Conservation (phyloP, 1,284 basidiomycete genomes). For the Malassezia japonica region DNA sequence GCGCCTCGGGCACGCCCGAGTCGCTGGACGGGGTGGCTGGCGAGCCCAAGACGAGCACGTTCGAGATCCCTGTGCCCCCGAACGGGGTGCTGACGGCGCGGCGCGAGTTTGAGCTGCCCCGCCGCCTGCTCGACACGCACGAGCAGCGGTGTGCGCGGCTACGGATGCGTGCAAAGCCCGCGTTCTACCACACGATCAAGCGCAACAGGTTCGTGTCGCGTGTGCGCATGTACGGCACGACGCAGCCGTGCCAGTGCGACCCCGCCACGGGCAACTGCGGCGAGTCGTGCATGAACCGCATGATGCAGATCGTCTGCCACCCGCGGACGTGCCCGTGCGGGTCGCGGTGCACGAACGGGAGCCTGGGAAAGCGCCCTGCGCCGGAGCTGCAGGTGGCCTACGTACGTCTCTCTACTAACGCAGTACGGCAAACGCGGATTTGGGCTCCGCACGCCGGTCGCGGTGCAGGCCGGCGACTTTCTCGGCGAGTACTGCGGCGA, state of each 20-base stretch:
- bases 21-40: too few species aligned
- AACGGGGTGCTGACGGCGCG: conserved; percentile 21
- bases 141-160: neutral
- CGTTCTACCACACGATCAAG: conserved; percentile 29
- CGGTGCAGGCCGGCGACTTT: conserved; percentile 27
- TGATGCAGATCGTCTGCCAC: conserved; percentile 34
- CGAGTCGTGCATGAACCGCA: conserved; percentile 36
- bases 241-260: conserved; percentile 32
- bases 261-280: conserved; percentile 25
- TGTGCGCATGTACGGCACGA: conserved; percentile 29
- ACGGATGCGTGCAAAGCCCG: conserved; percentile 19
- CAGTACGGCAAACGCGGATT: conserved; percentile 31
- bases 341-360: conserved; percentile 33
- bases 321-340: conserved; percentile 37
- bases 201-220: conserved; percentile 32
- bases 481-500: conserved; percentile 44
- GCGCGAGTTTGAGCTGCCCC: conserved; percentile 27
- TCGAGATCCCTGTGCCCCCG: too few species aligned
- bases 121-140: neutral
- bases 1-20: too few species aligned
- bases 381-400: conserved; percentile 25
- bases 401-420: neutral
- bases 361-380: conserved; percentile 29
- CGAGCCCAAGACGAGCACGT: too few species aligned
- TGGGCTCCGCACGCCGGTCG: conserved; percentile 29